Evolutionary conservation across 495 filamentous ascomycete species (phyloP).

Genomic region (Oleoguttula mirabilis): DNA sequence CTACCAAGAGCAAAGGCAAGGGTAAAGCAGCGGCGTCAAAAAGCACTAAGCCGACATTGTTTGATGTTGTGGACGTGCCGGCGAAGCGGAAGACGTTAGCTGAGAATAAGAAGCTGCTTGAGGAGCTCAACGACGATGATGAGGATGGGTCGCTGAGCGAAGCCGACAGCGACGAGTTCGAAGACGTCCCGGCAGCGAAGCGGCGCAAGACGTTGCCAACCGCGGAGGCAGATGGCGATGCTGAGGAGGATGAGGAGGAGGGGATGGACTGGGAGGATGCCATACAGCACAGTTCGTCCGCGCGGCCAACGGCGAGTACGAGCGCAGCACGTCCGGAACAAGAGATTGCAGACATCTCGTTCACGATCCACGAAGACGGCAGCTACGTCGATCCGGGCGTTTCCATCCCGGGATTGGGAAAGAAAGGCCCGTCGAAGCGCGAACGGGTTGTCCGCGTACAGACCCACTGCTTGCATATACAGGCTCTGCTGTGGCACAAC

Average conservation of each 20-base stretch:
- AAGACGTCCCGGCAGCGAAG: slow-evolving; percentile 39
- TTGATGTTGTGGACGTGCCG: slow-evolving; percentile 54
- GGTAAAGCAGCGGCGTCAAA: slow-evolving; percentile 9
- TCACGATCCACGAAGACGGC: slow-evolving; percentile 16
- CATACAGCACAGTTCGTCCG: slow-evolving; percentile 35
- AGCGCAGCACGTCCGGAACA: neutral
- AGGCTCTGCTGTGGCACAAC: slow-evolving; percentile 80
- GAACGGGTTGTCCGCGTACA: slow-evolving; percentile 63
- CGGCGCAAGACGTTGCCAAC: slow-evolving; percentile 16
- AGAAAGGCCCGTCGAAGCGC: slow-evolving; percentile 73
- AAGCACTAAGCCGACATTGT: slow-evolving; percentile 30
- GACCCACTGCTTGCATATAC: slow-evolving; percentile 83
- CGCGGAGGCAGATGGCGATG: slow-evolving; percentile 21
- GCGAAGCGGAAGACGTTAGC: slow-evolving; percentile 37
- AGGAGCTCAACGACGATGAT: slow-evolving; percentile 42
- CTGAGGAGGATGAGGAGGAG: slow-evolving; percentile 37
- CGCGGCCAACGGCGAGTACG: neutral
- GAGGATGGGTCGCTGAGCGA: slow-evolving; percentile 53
- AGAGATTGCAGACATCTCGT: slow-evolving; percentile 16
- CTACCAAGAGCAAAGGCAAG: no score
- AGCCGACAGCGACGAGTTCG: slow-evolving; percentile 44
- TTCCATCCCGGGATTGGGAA: slow-evolving; percentile 31
- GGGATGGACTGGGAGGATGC: slow-evolving; percentile 88
- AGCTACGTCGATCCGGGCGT: slow-evolving; percentile 12
- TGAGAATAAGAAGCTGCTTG: slow-evolving; percentile 37